A percentile compares a stretch with the other conserved stretches of the same genome.
Conservation (phyloP, 257 asterid species). For the Solanum stenotomum region DNA sequence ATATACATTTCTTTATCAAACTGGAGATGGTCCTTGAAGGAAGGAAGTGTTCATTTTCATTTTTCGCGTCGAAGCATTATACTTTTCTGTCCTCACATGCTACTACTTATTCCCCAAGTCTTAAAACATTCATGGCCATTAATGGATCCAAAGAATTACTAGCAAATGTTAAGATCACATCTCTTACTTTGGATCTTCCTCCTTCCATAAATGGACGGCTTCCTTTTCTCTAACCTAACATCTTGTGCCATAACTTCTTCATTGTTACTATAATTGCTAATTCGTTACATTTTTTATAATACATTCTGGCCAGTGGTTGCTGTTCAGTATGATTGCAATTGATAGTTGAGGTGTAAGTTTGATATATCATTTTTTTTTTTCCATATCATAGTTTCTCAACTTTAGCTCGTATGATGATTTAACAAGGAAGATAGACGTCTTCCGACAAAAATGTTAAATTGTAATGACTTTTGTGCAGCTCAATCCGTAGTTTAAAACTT, state of each 20-base stretch:
- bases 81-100: constrained; percentile 1
- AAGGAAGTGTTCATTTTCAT: not conserved
- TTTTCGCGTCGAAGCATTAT: not conserved
- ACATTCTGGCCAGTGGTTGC: too few species aligned
- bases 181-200: not conserved
- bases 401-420: too few species aligned
- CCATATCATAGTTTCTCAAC: not conserved
- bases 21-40: constrained; percentile 6
- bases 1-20: constrained; percentile 26
- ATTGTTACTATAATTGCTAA: not conserved
- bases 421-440: not conserved
- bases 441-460: too few species aligned
- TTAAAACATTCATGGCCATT: not conserved
- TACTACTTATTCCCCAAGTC: not conserved
- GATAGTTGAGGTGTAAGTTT: too few species aligned
- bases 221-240: not conserved
- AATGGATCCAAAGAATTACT: not conserved
- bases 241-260: not conserved
- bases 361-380: too few species aligned
- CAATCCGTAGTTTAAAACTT: not conserved
- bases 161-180: not conserved
- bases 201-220: not conserved
- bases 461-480: too few species aligned
- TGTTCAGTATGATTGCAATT: too few species aligned
- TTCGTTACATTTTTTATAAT: too few species aligned